These are phyloP conservation scores for Xerocomus nothofagi DNA, from an alignment of 1,284 basidiomycete species.

Conservation along the genomic window DNA sequence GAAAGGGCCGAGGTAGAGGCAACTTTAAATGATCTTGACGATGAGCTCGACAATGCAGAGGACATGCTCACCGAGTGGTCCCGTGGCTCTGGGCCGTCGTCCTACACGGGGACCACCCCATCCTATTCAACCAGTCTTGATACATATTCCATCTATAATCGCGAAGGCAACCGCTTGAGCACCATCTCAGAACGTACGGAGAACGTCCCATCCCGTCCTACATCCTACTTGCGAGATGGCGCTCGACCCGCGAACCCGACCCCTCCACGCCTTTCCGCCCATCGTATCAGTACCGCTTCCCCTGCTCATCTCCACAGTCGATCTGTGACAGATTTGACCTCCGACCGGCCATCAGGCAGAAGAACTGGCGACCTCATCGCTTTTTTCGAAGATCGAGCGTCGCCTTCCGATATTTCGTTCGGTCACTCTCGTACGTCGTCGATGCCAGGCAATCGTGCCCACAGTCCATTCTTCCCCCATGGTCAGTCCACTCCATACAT, in stretches of 20 bases:
- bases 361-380: constrained; percentile 71
- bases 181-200: constrained; percentile 63
- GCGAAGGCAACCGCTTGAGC: constrained; percentile 47
- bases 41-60: constrained; percentile 63
- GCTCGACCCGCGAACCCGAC: constrained; percentile 37
- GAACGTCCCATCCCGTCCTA: constrained; percentile 45
- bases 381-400: constrained; percentile 62
- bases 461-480: constrained; percentile 51
- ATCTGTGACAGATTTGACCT: constrained; percentile 25
- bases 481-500: constrained; percentile 45
- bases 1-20: constrained; percentile 64
- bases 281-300: constrained; percentile 26
- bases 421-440: constrained; percentile 54
- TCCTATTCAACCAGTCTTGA: constrained; percentile 33
- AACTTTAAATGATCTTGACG: constrained; percentile 60
- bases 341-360: constrained; percentile 47
- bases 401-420: constrained; percentile 32
- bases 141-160: constrained; percentile 40
- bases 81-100: constrained; percentile 35
- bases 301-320: constrained; percentile 30
- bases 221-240: constrained; percentile 38
- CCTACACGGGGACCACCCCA: constrained; percentile 40
- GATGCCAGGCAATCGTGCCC: constrained; percentile 50
- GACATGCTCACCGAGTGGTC: constrained; percentile 61
- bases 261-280: constrained; percentile 42